A percentile compares a stretch with the other conserved stretches of the same genome.
Evolutionary conservation across 1,139 yeast genomes (phyloP).

Genomic region (Yamadazyma epiphylla): DNA sequence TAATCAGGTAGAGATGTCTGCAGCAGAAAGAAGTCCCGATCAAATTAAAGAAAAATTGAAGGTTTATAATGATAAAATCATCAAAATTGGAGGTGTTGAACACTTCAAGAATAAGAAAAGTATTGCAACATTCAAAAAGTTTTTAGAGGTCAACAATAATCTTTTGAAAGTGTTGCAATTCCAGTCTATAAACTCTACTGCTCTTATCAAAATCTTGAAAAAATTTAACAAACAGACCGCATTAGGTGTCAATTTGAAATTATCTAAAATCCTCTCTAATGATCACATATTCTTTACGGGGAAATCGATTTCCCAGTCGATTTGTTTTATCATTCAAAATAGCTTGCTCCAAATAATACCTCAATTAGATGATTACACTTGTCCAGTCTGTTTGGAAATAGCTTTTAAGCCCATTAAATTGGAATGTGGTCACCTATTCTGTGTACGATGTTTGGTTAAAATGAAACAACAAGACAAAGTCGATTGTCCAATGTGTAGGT

Average conservation of each 20-base stretch:
- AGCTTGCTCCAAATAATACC: conserved; percentile 58
- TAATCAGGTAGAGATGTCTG: conserved; percentile 38
- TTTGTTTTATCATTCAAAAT: conserved; percentile 54
- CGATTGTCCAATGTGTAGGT: conserved; percentile 67
- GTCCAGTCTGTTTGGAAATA: conserved; percentile 68
- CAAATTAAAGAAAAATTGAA: conserved; percentile 39
- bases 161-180: conserved; percentile 57
- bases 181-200: conserved; percentile 59
- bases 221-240: conserved; percentile 73
- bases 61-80: conserved; percentile 42
- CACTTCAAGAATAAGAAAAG: conserved; percentile 50
- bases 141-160: conserved; percentile 51
- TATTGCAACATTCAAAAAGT: conserved; percentile 43
- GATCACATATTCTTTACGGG: conserved; percentile 46
- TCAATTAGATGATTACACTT: conserved; percentile 68
- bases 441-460: conserved; percentile 68
- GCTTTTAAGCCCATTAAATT: conserved; percentile 70
- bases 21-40: conserved; percentile 36
- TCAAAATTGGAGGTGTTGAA: conserved; percentile 35
- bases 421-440: conserved; percentile 62
- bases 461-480: conserved; percentile 54
- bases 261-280: conserved; percentile 43
- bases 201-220: conserved; percentile 63
- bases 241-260: conserved; percentile 43
- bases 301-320: conserved; percentile 49